phyloP scores from a whole-genome alignment of 1,284 basidiomycete genomes.

The Gymnopus androsaceus region DNA sequence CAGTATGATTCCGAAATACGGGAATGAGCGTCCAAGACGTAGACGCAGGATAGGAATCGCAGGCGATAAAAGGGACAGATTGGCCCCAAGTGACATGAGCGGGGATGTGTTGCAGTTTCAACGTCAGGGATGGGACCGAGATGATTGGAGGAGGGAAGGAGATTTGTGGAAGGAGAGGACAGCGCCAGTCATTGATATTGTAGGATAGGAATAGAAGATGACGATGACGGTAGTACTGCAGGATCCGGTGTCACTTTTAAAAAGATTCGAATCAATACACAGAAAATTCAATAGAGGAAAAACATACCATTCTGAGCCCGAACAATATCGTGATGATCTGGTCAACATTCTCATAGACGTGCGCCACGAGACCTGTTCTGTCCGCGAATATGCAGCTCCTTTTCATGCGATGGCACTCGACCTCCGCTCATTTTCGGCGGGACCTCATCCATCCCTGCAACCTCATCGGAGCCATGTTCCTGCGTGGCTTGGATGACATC shows the following conservation, averaged over 20 bases:
- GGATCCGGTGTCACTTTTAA: too few species aligned
- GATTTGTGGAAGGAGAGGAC: background rate
- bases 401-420: background rate
- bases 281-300: too few species aligned
- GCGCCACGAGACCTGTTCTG: too few species aligned
- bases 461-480: too few species aligned
- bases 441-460: constrained; percentile 3
- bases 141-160: background rate
- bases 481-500: too few species aligned
- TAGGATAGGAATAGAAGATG: too few species aligned
- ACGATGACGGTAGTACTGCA: too few species aligned
- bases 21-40: background rate
- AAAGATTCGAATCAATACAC: too few species aligned
- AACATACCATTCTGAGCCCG: too few species aligned
- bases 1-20: too few species aligned
- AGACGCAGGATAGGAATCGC: constrained; percentile 12
- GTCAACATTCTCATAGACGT: constrained; percentile 26
- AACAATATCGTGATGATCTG: background rate
- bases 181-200: too few species aligned
- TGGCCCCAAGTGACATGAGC: constrained; percentile 34
- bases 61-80: constrained; percentile 37
- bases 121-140: background rate
- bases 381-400: constrained; percentile 24
- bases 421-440: constrained; percentile 12
- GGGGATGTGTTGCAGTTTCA: constrained; percentile 27